Conservation (phyloP, 768 basidiomycete species). For the Pulveroboletus sp. region DNA sequence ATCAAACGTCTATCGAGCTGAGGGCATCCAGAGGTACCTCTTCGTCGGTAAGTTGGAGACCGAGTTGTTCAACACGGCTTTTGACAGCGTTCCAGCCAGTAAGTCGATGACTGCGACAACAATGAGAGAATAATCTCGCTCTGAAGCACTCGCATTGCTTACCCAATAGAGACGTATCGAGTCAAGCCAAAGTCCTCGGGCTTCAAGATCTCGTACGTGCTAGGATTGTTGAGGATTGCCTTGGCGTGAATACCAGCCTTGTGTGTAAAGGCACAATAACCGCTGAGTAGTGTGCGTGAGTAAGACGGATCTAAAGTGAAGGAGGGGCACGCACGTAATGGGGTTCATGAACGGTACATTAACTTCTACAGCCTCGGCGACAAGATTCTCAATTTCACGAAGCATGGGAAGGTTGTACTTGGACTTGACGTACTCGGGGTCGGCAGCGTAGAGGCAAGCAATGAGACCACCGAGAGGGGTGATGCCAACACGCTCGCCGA, state of each 20-base stretch:
- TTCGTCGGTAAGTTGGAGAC: conserved; percentile 83
- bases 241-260: conserved; percentile 99
- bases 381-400: conserved; percentile 97
- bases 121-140: conserved; percentile 2
- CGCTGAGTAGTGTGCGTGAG: conserved; percentile 44
- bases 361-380: conserved; percentile 98
- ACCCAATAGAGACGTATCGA: conserved; percentile 97
- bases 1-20: neutral
- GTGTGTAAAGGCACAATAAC: conserved; percentile 99
- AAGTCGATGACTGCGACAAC: conserved; percentile 66
- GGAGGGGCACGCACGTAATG: conserved; percentile 64
- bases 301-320: neutral
- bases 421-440: conserved; percentile 98
- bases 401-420: conserved; percentile 99
- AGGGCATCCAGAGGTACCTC: conserved; percentile 43
- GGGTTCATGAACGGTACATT: conserved; percentile 97
- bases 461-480: conserved; percentile 96
- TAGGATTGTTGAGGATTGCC: conserved; percentile 98
- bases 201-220: conserved; percentile 98
- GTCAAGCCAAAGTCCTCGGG: conserved; percentile 98
- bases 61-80: conserved; percentile 96
- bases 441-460: conserved; percentile 93
- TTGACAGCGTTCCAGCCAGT: conserved; percentile 99
- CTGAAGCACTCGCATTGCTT: conserved; percentile 11
- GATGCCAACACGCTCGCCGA: conserved; percentile 98